Percentiles rank a stretch among this genome's conserved stretches.
Conservation (phyloP, 2,329 filamentous ascomycete species). For the Epichloe gansuensis region DNA sequence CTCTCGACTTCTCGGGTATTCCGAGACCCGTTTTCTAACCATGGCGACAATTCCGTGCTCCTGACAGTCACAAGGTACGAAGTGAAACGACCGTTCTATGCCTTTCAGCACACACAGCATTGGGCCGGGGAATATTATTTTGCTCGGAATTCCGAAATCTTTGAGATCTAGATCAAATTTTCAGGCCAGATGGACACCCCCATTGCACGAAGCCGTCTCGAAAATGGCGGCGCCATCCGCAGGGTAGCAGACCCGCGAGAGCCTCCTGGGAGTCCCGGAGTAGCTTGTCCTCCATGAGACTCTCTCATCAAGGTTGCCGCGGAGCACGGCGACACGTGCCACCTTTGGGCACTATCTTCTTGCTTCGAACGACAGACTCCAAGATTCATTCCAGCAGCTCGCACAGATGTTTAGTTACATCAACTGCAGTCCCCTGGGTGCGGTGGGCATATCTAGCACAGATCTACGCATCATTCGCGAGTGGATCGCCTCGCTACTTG, state of each 20-base stretch:
- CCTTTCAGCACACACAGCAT: too few species aligned
- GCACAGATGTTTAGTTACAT: neutral
- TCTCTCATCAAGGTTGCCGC: too few species aligned
- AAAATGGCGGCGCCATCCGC: neutral
- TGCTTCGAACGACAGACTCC: slow-evolving; percentile 5
- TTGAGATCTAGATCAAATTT: too few species aligned
- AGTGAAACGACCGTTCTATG: too few species aligned
- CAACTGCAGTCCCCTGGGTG: slow-evolving; percentile 6
- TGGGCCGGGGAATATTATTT: too few species aligned
- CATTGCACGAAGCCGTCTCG: neutral
- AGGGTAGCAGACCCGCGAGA: neutral
- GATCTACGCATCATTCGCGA: slow-evolving; percentile 4
- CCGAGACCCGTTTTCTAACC: too few species aligned
- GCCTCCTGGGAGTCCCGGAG: neutral
- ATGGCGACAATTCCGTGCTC: too few species aligned
- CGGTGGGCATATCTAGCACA: slow-evolving; percentile 3
- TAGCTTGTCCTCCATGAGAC: neutral
- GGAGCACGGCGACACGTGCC: neutral
- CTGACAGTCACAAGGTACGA: too few species aligned
- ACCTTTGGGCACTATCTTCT: neutral
- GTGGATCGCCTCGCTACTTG: slow-evolving; percentile 2
- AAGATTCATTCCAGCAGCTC: slow-evolving; percentile 6
- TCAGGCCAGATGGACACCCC: neutral
- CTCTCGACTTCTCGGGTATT: too few species aligned
- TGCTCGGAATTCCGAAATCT: too few species aligned